Percentiles rank a stretch among this genome's conserved stretches.
These are phyloP conservation scores for Claviceps sp. DNA, from an alignment of 2,329 filamentous ascomycete species.

Conservation along the genomic window DNA sequence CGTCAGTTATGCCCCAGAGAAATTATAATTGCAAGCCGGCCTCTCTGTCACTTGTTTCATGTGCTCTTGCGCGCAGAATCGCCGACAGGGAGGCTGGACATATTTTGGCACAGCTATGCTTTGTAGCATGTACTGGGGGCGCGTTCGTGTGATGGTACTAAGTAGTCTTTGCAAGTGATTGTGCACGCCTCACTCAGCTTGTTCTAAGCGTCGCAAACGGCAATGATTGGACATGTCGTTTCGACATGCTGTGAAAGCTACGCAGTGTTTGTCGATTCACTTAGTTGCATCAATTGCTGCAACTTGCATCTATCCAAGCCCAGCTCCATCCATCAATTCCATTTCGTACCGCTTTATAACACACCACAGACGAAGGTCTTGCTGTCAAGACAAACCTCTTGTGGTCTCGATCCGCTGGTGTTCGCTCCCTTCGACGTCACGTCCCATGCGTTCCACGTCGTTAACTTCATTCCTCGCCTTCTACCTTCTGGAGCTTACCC, in stretches of 20 bases:
- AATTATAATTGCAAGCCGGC: constrained; percentile 64
- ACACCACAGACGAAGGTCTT: no score
- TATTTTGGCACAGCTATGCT: neutral
- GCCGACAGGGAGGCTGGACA: constrained; percentile 12
- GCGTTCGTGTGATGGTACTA: no score
- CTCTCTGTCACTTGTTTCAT: constrained; percentile 32
- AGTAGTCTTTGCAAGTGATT: no score
- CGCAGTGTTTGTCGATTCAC: neutral
- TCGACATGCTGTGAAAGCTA: neutral
- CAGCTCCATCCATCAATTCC: neutral
- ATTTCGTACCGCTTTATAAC: neutral
- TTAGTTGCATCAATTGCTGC: neutral
- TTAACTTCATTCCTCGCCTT: constrained; percentile 46
- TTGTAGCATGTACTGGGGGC: neutral
- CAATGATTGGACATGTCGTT: no score
- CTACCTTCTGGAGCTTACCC: constrained; percentile 92
- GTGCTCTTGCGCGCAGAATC: constrained; percentile 16
- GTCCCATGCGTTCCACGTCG: neutral
- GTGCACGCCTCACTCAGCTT: no score
- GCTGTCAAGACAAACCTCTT: no score
- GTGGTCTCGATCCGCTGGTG: no score
- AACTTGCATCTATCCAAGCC: neutral
- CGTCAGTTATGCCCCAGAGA: constrained; percentile 71
- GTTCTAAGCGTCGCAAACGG: no score
- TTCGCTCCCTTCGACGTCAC: neutral